phyloP scores from a whole-genome alignment of 768 basidiomycete genomes.

The Kwoniella shandongensis region DNA sequence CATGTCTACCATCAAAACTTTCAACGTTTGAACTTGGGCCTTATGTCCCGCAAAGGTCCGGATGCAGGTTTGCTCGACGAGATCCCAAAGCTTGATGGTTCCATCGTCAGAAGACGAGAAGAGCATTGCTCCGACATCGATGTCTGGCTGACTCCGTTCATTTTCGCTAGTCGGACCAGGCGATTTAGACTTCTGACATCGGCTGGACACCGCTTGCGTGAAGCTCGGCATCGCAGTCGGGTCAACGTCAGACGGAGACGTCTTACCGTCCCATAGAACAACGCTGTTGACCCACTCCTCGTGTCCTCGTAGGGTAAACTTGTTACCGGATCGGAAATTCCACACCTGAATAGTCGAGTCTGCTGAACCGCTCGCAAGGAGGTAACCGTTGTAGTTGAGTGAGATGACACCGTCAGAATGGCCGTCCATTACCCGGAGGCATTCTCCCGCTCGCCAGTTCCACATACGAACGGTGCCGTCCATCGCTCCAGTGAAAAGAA shows the following conservation, averaged over 20 bases:
- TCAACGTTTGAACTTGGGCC: conserved; percentile 90
- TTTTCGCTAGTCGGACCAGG: conserved; percentile 12
- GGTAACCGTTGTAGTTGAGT: conserved; percentile 84
- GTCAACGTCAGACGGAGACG: conserved; percentile 53
- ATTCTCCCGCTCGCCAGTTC: conserved; percentile 50
- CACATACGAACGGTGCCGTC: conserved; percentile 89
- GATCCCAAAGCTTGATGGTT: conserved; percentile 90
- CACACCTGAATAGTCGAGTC: conserved; percentile 75
- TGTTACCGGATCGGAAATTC: conserved; percentile 85
- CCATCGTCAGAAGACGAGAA: conserved; percentile 97
- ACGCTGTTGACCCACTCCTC: conserved; percentile 96
- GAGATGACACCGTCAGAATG: conserved; percentile 90
- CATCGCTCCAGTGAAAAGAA: conserved; percentile 95
- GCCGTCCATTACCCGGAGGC: conserved; percentile 71
- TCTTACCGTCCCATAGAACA: conserved; percentile 74
- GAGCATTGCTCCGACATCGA: conserved; percentile 79
- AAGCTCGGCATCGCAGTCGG: conserved; percentile 38
- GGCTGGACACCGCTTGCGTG: conserved; percentile 20
- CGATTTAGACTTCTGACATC: conserved; percentile 15
- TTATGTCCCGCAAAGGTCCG: conserved; percentile 85
- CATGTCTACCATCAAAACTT: conserved; percentile 65
- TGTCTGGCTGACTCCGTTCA: conserved; percentile 32
- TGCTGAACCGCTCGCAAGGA: conserved; percentile 87
- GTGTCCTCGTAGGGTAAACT: conserved; percentile 90
- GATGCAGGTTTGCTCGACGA: conserved; percentile 73